Evolutionary conservation across 2,329 filamentous ascomycete species (phyloP), one percentile per base, ranked within the genome.

Genomic region (Thielaviopsis punctulata): DNA sequence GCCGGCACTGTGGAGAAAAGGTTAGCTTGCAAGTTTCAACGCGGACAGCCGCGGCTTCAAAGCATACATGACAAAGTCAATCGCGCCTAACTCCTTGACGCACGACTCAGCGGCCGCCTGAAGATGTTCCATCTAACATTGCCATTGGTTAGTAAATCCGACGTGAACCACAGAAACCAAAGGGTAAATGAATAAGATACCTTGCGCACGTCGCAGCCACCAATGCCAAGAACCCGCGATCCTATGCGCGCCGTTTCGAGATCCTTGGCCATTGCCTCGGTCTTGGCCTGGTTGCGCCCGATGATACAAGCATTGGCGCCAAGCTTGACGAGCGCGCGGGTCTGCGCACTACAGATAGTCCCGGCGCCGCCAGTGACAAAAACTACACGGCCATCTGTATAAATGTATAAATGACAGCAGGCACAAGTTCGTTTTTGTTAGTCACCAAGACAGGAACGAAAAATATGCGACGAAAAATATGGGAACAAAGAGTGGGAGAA

Each of bases 281-380:
- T 96, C 73, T 95, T 95, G 59, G 86, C 80, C 45, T 82, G 77
- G 64, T 86, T 95, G 59, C 92, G 83, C 41, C 92, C 92, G 53
- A 96, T 77, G 62, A 98, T 96, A 67, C 86, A 94, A 48, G 92
- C 92, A 60, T 96, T 83, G 45, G 88, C 90, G 51, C 92, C 92
- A 7, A 98, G 79, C 57, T 89, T 77, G 22, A 98, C 88, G 55
- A 98, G 72, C 3, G 92, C 92, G 58, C 88, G 79, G 27, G 94
- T 92, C 70, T 96, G 92, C 52, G 86, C 88, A 60, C 84, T 92
- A 71, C 92, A 95, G 62, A 98, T 96, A 23, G 84, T 83, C 52
- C 92, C 90, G 4, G 88, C 88, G 50, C 92, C 92, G 54, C 92
- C 92, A 3, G 92, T 98, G 62, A 93, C 93, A 68, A 96, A 95